These are phyloP conservation scores for Microdochium trichocladiopsis DNA, from an alignment of 2,329 filamentous ascomycete genomes.

Conservation along the genomic window DNA sequence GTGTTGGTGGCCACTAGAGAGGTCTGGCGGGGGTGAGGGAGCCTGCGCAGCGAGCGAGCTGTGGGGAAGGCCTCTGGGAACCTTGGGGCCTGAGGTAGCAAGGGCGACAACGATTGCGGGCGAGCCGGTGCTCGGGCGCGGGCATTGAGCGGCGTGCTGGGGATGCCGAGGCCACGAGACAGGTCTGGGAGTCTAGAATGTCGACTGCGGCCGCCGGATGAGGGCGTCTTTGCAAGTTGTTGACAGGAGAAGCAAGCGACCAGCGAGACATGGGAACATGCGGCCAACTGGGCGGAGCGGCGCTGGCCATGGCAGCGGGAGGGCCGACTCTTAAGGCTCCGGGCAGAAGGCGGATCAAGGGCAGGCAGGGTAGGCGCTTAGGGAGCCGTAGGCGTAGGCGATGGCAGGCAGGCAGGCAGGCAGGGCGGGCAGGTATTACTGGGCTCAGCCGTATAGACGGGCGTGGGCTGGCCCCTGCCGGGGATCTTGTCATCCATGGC, in stretches of 20 bases:
- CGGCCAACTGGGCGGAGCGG: background rate
- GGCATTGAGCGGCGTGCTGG: too few species aligned
- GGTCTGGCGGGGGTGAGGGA: too few species aligned
- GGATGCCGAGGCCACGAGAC: too few species aligned
- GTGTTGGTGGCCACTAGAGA: too few species aligned
- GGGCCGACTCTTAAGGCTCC: background rate
- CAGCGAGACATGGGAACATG: background rate
- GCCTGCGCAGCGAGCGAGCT: too few species aligned
- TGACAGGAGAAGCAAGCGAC: background rate
- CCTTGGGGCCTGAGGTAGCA: too few species aligned
- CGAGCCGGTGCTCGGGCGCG: too few species aligned
- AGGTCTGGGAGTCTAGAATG: too few species aligned
- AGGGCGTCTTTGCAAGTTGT: too few species aligned
- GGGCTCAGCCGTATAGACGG: background rate
- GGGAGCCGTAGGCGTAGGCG: background rate
- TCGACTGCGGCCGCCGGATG: too few species aligned
- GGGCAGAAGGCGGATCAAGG: background rate
- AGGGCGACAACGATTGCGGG: too few species aligned
- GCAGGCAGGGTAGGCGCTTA: background rate
- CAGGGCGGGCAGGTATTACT: background rate
- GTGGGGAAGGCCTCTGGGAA: too few species aligned
- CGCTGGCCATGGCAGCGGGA: background rate
- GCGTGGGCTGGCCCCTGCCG: background rate
- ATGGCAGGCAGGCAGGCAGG: background rate
- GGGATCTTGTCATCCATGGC: background rate